These are phyloP conservation scores for Wickerhamiella dianesei DNA, from an alignment of 805 yeast genomes.

Conservation along the genomic window DNA sequence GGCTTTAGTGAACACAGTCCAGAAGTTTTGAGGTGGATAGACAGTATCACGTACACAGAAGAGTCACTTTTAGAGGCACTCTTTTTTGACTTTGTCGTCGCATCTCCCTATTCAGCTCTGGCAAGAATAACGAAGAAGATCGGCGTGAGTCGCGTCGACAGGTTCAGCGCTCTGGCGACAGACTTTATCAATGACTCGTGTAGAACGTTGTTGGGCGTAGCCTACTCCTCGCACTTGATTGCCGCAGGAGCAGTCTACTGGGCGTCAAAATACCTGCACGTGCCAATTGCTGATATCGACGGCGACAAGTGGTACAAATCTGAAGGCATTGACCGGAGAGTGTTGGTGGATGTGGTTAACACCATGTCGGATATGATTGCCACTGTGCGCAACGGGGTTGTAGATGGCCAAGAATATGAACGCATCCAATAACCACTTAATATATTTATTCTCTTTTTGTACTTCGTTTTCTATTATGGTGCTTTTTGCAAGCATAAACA, in stretches of 20 bases:
- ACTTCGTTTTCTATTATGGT: too few relatives aligned
- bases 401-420: constrained; percentile 18
- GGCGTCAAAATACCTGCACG: constrained; percentile 19
- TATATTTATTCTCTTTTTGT: not conserved
- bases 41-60: constrained; percentile 33
- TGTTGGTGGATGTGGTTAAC: constrained; percentile 13
- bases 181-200: constrained; percentile 28
- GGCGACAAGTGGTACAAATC: constrained; percentile 14
- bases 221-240: constrained; percentile 22
- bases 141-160: constrained; percentile 5
- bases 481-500: too few relatives aligned
- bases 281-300: constrained; percentile 6
- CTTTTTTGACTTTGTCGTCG: constrained; percentile 36
- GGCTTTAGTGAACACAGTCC: constrained; percentile 26
- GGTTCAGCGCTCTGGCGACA: constrained; percentile 11
- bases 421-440: constrained; percentile 1
- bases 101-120: constrained; percentile 26
- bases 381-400: constrained; percentile 10
- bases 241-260: constrained; percentile 29
- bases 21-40: constrained; percentile 41
- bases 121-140: constrained; percentile 6
- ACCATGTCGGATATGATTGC: constrained; percentile 18
- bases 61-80: constrained; percentile 33
- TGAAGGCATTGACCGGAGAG: constrained; percentile 5
- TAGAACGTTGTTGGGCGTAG: constrained; percentile 25